Percentiles rank a stretch among this genome's conserved stretches.
Conservation (phyloP, 768 basidiomycete genomes). For the Xerocomus spinulosus region DNA sequence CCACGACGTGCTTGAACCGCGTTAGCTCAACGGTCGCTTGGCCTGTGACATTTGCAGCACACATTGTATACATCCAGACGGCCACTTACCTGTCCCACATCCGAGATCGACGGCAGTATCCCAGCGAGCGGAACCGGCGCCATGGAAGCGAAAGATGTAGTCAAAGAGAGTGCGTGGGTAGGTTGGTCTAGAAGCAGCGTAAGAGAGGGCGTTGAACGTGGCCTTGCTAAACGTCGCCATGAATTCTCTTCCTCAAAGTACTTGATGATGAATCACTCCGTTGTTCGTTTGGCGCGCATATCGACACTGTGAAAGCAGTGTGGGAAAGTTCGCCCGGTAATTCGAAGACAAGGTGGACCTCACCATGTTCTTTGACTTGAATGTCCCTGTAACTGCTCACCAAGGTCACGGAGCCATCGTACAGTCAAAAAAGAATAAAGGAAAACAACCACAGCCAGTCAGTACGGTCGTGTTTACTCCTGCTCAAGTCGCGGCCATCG, state of each 20-base stretch:
- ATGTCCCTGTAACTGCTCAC: slow-evolving; percentile 45
- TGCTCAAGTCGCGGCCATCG: slow-evolving; percentile 54
- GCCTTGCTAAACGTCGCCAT: slow-evolving; percentile 74
- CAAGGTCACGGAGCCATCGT: slow-evolving; percentile 8
- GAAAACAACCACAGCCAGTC: slow-evolving; percentile 33
- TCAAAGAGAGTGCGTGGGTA: slow-evolving; percentile 68
- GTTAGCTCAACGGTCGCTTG: slow-evolving; percentile 62
- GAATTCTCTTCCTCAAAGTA: not conserved
- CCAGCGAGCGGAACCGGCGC: slow-evolving; percentile 33
- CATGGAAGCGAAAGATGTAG: slow-evolving; percentile 58
- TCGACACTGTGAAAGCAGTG: no score
- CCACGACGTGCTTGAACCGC: slow-evolving; percentile 57
- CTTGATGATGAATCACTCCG: not conserved
- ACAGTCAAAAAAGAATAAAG: slow-evolving; percentile 29
- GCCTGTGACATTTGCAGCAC: slow-evolving; percentile 36
- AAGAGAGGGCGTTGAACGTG: slow-evolving; percentile 62
- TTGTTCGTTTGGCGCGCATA: no score
- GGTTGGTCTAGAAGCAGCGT: slow-evolving; percentile 67
- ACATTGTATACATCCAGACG: not conserved
- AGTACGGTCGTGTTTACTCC: slow-evolving; percentile 39
- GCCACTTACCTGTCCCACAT: slow-evolving; percentile 70
- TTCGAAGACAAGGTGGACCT: no score
- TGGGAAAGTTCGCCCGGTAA: no score
- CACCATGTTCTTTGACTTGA: slow-evolving; percentile 64
- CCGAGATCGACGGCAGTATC: slow-evolving; percentile 69